These are phyloP conservation scores for Cladosporium austrohemisphaericum DNA, from an alignment of 2,329 filamentous ascomycete species.

Conservation along the genomic window DNA sequence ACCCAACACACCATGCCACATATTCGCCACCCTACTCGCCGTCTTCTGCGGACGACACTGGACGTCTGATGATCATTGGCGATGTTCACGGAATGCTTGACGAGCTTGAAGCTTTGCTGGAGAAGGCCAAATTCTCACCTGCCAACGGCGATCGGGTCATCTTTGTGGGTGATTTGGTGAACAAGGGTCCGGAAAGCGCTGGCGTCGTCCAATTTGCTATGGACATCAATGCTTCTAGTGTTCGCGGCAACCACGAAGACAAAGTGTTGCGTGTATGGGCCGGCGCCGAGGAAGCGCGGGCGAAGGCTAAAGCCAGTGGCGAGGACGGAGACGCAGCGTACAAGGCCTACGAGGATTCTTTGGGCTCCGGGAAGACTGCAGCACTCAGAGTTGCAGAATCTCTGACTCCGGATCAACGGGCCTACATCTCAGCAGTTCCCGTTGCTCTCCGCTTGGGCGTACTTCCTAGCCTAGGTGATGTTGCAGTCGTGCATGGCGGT, in stretches of 20 bases:
- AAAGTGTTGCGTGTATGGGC: constrained; percentile 11
- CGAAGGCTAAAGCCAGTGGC: constrained; percentile 1
- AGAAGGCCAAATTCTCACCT: neutral
- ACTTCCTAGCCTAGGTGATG: neutral
- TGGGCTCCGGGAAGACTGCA: constrained; percentile 1
- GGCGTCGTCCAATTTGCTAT: constrained; percentile 9
- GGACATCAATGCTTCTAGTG: constrained; percentile 9
- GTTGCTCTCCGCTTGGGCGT: neutral
- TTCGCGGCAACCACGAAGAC: constrained; percentile 16
- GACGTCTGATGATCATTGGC: constrained; percentile 8
- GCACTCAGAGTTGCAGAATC: constrained; percentile 2
- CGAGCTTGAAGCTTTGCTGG: neutral
- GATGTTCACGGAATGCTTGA: constrained; percentile 13
- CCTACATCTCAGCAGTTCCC: constrained; percentile 4
- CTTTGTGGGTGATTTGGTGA: constrained; percentile 5
- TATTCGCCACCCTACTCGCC: constrained; percentile 4
- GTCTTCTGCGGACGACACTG: neutral
- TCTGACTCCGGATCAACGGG: neutral
- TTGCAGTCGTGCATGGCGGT: constrained; percentile 10
- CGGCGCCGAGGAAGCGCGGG: constrained; percentile 1
- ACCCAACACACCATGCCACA: neutral
- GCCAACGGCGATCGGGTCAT: constrained; percentile 8
- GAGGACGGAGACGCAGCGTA: constrained; percentile 5
- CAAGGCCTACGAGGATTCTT: neutral
- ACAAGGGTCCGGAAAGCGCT: constrained; percentile 11